Evolutionary conservation across 495 filamentous ascomycete genomes (phyloP).

Genomic region (Chaetomium fimeti): DNA sequence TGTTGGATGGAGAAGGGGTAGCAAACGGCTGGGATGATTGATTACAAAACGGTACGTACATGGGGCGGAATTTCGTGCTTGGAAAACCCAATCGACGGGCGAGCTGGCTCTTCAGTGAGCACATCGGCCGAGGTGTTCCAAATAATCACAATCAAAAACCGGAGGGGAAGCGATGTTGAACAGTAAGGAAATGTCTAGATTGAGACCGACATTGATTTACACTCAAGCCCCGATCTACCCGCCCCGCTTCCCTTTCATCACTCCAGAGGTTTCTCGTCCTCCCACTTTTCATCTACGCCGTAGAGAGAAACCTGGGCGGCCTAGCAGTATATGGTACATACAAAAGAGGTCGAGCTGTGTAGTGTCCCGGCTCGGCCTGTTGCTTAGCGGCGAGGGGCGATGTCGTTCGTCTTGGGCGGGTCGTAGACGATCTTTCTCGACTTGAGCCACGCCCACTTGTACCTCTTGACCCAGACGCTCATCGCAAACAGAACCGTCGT

Average conservation of each 20-base stretch:
- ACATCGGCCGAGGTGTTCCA: background rate
- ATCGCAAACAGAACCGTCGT: conserved; percentile 75
- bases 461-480: conserved; percentile 97
- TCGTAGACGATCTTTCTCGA: conserved; percentile 88
- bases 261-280: conserved; percentile 19
- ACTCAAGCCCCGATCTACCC: conserved; percentile 30
- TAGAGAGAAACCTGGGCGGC: conserved; percentile 40
- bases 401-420: conserved; percentile 56
- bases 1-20: background rate
- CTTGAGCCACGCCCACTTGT: conserved; percentile 97
- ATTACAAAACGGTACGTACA: background rate
- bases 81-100: background rate
- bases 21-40: background rate
- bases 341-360: conserved; percentile 33
- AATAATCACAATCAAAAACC: background rate
- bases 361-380: conserved; percentile 12
- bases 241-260: conserved; percentile 15
- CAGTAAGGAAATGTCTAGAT: conserved; percentile 33
- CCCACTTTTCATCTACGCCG: conserved; percentile 37
- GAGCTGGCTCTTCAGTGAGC: background rate
- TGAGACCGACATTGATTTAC: conserved; percentile 43
- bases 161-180: background rate
- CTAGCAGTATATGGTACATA: conserved; percentile 49
- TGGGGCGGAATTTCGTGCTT: background rate
- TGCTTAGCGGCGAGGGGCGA: conserved; percentile 39